Base-by-base conservation (phyloP, 306 rosid genomes). In the Malus sylvestris region DNA sequence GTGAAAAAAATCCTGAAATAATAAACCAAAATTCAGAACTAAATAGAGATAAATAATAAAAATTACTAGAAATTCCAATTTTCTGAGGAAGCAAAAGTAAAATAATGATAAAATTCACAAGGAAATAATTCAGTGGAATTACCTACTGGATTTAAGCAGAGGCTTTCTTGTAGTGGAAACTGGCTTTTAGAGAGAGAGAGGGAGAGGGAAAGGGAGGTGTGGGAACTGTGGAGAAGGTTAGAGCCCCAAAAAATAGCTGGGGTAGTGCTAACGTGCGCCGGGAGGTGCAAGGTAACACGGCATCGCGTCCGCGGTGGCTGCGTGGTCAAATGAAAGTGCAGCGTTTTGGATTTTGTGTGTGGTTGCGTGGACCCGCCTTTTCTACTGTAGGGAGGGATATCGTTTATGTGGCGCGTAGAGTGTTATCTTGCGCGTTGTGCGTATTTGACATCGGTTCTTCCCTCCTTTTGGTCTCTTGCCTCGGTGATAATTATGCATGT, bases 401-500 rank as follows among this genome's bases (percentile, higher is more conserved):
- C 20, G 55, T 72, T 42, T 83, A 79, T 67, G 86, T 83, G 81
- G 86, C 83, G 86, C 68, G 5, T 10, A 27, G 23, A 35, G 30
- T 10, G 25, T 35, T 58, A 59, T 40, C 1, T 18, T 59, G 75
- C 18, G 38, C 69, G 66, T 13, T 2, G 9, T 70, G 72, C 55
- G 40, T 68, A 59, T 42, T 67, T 70, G 32, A 29, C 32, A 4
- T 4, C 9, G 8, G 49, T 6, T 4, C 27, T 53, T 49, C 65
- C 64, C 52, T 8, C 45, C 44, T 8, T 46, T 15, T 46, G 0
- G 63, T 60, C 65, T 8, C 62, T 16, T 4, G 3, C 12, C n/a
- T 19, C n/a, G 66, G 4, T 32, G 76, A n/a, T 35, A 57, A 33
- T 72, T 13, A n/a, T 25, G 76, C 76, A 33, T 18, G 76, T 55